Evolutionary conservation across 2,329 filamentous ascomycete species (phyloP), one percentile per base, ranked within the genome.

Genomic region (Rhynchosporium secalis): DNA sequence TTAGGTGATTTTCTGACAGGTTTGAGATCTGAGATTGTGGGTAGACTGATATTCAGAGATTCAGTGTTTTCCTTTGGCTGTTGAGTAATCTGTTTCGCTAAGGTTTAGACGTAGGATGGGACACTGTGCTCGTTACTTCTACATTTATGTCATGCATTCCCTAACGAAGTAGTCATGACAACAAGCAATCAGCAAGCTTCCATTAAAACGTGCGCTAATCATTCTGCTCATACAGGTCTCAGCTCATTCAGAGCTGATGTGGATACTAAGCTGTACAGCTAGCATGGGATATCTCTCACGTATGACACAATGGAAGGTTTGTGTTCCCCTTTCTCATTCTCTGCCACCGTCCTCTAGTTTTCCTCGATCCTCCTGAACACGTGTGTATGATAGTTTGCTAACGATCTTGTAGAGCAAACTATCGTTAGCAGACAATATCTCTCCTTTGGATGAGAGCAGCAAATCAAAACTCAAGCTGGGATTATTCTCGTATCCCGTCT

Each of bases 231-330:
- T 1, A 33, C 29, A 91, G 86, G 87, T 93, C 2, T 81, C 86
- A 20, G 87, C 88, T 52, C 95, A 98, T 77, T 80, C 90, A 3
- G 93, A 98, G 76, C 82, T 99, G 66, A 96, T 96, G 90, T 99
- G 95, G 95, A 92, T 98, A 72, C 78, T 99, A 65, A 94, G 91
- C 73, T 97, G 93, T 68, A 90, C 90, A 58, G 91, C 95, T 29
- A 94, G 91, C 4, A 92, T 95, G 76, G 95, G 95, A 45, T 96
- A 96, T 76, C 79, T 99, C n/a, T 89, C 89, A 9, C 83, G 95
- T n/a, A 99, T 99, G 95, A 98, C 95, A 33, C 95, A 98, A 76
- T 99, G 95, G 93, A 99, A 99, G 86, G 92, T 91, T 72, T 67
- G 72, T 63, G 47, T 46, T 15, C 29, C 20, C 28, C 20, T 10